These are phyloP conservation scores for Hibiscus mutabilis DNA, from an alignment of 345 rosid species.

Conservation along the genomic window DNA sequence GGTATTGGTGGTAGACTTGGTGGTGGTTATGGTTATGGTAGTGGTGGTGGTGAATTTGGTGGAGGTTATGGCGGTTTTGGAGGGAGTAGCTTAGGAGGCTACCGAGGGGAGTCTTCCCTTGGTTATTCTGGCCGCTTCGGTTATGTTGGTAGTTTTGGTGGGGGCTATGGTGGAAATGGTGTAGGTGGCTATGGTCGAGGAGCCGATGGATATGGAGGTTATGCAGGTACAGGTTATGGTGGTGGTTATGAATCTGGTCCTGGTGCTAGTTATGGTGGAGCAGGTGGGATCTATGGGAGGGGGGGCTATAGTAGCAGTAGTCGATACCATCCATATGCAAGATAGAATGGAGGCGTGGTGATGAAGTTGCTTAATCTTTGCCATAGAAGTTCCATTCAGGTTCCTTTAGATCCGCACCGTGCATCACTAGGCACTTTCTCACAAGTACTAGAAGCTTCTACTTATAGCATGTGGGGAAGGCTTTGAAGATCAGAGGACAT, in stretches of 20 bases:
- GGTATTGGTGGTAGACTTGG: conserved; percentile 49
- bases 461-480: conserved; percentile 20
- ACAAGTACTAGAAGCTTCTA: conserved; percentile 33
- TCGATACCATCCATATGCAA: conserved; percentile 94
- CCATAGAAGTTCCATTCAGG: conserved; percentile 40
- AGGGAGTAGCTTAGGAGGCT: conserved; percentile 58
- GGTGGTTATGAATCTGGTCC: conserved; percentile 77
- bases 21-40: conserved; percentile 64
- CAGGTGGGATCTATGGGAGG: conserved; percentile 74
- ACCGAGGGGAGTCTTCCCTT: conserved; percentile 63
- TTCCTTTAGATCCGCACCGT: conserved; percentile 29
- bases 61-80: conserved; percentile 62
- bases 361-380: conserved; percentile 36
- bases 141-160: conserved; percentile 33
- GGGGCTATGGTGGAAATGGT: conserved; percentile 12
- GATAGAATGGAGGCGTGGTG: conserved; percentile 39
- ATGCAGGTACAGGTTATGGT: conserved; percentile 53
- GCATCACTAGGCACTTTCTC: conserved; percentile 39
- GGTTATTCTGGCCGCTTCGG: conserved; percentile 93
- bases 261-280: conserved; percentile 75
- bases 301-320: conserved; percentile 91
- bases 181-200: conserved; percentile 68
- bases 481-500: conserved; percentile 33
- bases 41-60: conserved; percentile 64
- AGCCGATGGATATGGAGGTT: conserved; percentile 38